These are phyloP conservation scores for Saraca asoca DNA, from an alignment of 331 rosid species.

Conservation along the genomic window DNA sequence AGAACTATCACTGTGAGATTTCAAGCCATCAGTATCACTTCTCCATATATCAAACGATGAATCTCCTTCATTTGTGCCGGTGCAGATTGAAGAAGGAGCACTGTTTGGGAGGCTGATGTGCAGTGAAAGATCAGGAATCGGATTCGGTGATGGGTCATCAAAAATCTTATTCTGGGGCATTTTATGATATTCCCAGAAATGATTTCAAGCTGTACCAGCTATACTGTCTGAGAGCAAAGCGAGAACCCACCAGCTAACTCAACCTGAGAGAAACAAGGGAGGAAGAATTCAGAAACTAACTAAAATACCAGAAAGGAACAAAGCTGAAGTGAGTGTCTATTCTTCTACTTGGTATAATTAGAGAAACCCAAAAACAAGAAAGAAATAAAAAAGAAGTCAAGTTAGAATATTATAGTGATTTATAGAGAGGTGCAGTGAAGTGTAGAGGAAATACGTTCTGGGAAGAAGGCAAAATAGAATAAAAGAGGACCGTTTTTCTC, in stretches of 20 bases:
- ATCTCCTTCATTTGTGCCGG: conserved; percentile 36
- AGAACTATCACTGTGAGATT: conserved; percentile 53
- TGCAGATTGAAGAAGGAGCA: conserved; percentile 54
- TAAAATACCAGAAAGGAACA: background rate
- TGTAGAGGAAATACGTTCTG: conserved; percentile 26
- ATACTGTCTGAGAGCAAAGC: background rate
- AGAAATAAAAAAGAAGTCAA: conserved; percentile 22
- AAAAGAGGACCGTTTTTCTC: conserved; percentile 42
- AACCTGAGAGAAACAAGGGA: conserved; percentile 3
- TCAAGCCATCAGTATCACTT: conserved; percentile 23
- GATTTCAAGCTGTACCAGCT: conserved; percentile 8
- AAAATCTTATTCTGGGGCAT: conserved; percentile 49
- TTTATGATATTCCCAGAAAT: conserved; percentile 24
- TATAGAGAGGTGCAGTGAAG: conserved; percentile 30
- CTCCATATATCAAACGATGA: conserved; percentile 58
- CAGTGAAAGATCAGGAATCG: conserved; percentile 85
- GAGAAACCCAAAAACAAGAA: conserved; percentile 13
- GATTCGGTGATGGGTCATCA: conserved; percentile 33
- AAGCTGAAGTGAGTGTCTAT: conserved; percentile 29
- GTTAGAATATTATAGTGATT: conserved; percentile 26
- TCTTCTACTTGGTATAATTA: conserved; percentile 15
- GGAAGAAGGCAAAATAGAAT: conserved; percentile 32
- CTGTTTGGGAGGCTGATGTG: conserved; percentile 75
- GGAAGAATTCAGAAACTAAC: background rate
- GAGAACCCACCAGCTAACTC: background rate